Evolutionary conservation across 2,329 filamentous ascomycete genomes (phyloP).

Genomic region (Polytolypa hystricis): DNA sequence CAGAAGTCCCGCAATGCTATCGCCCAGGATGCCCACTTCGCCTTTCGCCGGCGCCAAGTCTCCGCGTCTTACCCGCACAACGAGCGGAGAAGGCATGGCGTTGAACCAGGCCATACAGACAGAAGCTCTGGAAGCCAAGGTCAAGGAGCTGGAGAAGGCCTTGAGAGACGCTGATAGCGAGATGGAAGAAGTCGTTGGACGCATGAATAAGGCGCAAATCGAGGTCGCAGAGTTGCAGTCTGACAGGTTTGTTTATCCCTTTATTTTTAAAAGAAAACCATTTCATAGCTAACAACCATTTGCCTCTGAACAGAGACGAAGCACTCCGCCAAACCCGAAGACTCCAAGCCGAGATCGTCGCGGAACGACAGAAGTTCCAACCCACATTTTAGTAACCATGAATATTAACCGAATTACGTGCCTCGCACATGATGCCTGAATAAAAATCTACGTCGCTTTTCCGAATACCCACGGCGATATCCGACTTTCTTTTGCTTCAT

Average conservation of each 20-base stretch:
- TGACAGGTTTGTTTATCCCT: slow-evolving; percentile 24
- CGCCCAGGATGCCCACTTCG: slow-evolving; percentile 50
- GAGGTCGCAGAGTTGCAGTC: slow-evolving; percentile 67
- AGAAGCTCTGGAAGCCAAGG: slow-evolving; percentile 62
- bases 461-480: too few relatives aligned
- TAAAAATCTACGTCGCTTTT: too few relatives aligned
- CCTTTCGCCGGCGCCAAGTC: slow-evolving; percentile 51
- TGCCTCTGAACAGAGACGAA: slow-evolving; percentile 45
- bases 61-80: slow-evolving; percentile 50
- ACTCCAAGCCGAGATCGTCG: slow-evolving; percentile 56
- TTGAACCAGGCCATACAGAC: slow-evolving; percentile 62
- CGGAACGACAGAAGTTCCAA: slow-evolving; percentile 51
- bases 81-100: slow-evolving; percentile 47
- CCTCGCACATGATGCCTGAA: too few relatives aligned
- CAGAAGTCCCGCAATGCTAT: slow-evolving; percentile 36
- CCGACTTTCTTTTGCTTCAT: too few relatives aligned
- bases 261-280: slow-evolving; percentile 13
- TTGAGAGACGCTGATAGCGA: slow-evolving; percentile 63
- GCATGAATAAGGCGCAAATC: slow-evolving; percentile 74
- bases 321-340: slow-evolving; percentile 59
- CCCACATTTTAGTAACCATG: slow-evolving; percentile 20
- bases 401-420: neutral
- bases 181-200: slow-evolving; percentile 72
- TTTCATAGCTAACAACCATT: slow-evolving; percentile 15
- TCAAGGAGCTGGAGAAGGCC: slow-evolving; percentile 75